Base-by-base conservation (phyloP, 2,329 filamentous ascomycete species). In the Talaromyces verruculosus region DNA sequence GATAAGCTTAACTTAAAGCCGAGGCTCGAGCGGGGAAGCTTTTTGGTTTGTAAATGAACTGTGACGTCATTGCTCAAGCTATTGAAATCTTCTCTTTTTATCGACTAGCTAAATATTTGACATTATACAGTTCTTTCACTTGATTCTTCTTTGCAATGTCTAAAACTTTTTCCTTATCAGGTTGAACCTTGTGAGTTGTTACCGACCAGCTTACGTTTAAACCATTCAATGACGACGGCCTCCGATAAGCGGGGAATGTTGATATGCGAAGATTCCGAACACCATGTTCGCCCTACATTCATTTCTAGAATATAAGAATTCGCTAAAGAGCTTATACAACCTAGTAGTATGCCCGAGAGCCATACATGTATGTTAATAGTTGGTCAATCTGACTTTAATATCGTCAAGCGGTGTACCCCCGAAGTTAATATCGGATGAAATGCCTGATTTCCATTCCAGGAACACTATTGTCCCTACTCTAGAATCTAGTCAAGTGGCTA, bases 1-100 rank as follows among this genome's bases (percentile, higher is more conserved):
- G 53, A 57, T 57, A 57, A 57, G 53, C 17, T 35, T 35, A 37
- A n/a, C 30, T 39, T 17, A 57, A 55, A 57, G n/a, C 53, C 53
- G 53, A 39, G 19, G 6, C 17, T 35, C 28, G 28, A n/a, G 17
- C 25, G 11, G 25, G 25, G 22, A 28, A 28, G 22, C 43, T 22
- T 47, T 47, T 19, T 45, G n/a, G 6, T 39, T 15, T 4, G 37
- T 39, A 17, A 17, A 39, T 15, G 11, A 17, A 45, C n/a, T 8
- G 3, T 25, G 45, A 47, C 45, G 47, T 51, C 47, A 51, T 17
- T 8, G 13, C 47, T 28, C 22, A 7, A 17, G 17, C 4, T 49
- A 28, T 41, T 15, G 13, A 17, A 17, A 41, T 41, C 17, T 2
- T 41, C 15, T 7, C 39, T 19, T 43, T 41, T n/a, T n/a, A 19